phyloP scores from a whole-genome alignment of 352 stramenopile genomes.

The Phytophthora lateralis region DNA sequence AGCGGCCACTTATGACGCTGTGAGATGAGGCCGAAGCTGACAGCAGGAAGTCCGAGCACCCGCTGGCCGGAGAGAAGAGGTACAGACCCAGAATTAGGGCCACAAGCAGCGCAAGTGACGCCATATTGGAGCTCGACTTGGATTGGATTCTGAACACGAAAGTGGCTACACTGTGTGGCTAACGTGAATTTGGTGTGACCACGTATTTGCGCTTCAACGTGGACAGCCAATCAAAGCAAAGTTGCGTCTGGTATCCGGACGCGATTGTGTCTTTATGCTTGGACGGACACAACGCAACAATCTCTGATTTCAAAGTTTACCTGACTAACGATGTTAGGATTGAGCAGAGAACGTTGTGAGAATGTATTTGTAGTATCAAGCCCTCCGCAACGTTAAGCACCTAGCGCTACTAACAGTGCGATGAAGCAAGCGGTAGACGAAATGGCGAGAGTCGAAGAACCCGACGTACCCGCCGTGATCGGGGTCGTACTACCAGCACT shows the following conservation, averaged over 20 bases:
- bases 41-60: slow-evolving; percentile 67
- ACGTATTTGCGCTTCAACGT: not conserved
- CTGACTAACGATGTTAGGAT: no score
- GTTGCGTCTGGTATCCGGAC: no score
- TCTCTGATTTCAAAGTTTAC: no score
- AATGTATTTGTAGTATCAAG: not conserved
- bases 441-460: not conserved
- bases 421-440: not conserved
- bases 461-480: not conserved
- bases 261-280: no score
- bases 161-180: slow-evolving; percentile 13
- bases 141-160: not conserved
- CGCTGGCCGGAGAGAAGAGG: not conserved
- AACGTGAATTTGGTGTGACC: not conserved
- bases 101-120: slow-evolving; percentile 1
- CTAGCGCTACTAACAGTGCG: slow-evolving; percentile 2
- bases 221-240: no score
- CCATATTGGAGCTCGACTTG: not conserved
- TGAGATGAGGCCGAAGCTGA: slow-evolving; percentile 29
- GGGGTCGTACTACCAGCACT: not conserved
- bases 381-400: not conserved
- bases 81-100: not conserved
- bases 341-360: not conserved
- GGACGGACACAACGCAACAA: no score
- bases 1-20: slow-evolving; percentile 50